Percentiles rank a stretch among this genome's conserved stretches.
Evolutionary conservation across 805 yeast genomes (phyloP).

Genomic region (Candida anglica): DNA sequence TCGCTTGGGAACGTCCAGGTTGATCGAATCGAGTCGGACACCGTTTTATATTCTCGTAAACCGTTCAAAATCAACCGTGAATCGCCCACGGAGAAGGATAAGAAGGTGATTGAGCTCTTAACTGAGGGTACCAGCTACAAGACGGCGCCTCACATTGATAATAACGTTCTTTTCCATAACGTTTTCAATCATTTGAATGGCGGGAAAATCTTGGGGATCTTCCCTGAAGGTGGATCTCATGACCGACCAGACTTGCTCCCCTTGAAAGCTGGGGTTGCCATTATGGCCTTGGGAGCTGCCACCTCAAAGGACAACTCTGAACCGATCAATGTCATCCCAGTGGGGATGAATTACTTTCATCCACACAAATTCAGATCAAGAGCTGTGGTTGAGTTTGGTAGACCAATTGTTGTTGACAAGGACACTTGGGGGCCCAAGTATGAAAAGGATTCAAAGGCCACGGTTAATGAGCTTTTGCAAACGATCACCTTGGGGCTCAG

Average conservation of each 20-base stretch:
- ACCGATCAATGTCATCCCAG: constrained; percentile 33
- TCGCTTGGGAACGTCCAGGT: constrained; percentile 33
- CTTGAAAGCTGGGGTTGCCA: constrained; percentile 42
- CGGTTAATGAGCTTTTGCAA: constrained; percentile 24
- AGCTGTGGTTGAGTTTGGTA: constrained; percentile 40
- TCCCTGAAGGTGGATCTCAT: constrained; percentile 44
- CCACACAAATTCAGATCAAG: constrained; percentile 38
- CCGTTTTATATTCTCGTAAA: constrained; percentile 18
- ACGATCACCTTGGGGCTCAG: constrained; percentile 28
- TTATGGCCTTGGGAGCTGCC: constrained; percentile 42
- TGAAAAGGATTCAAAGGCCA: constrained; percentile 18
- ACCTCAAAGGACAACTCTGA: constrained; percentile 17
- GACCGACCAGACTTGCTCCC: constrained; percentile 40
- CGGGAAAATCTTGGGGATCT: constrained; percentile 34
- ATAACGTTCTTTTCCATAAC: constrained; percentile 28
- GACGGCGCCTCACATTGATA: constrained; percentile 38
- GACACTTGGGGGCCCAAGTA: constrained; percentile 22
- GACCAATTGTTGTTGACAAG: constrained; percentile 32
- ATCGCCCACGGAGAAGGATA: constrained; percentile 8
- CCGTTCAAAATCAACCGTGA: constrained; percentile 15
- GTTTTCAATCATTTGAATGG: constrained; percentile 34
- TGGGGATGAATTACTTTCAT: constrained; percentile 41
- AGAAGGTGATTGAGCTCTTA: constrained; percentile 12
- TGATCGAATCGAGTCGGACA: constrained; percentile 25
- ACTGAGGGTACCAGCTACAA: constrained; percentile 27